Percentiles rank a stretch among this genome's conserved stretches.
Evolutionary conservation across 2,329 filamentous ascomycete species (phyloP).

Genomic region (Beauveria brongniartii): DNA sequence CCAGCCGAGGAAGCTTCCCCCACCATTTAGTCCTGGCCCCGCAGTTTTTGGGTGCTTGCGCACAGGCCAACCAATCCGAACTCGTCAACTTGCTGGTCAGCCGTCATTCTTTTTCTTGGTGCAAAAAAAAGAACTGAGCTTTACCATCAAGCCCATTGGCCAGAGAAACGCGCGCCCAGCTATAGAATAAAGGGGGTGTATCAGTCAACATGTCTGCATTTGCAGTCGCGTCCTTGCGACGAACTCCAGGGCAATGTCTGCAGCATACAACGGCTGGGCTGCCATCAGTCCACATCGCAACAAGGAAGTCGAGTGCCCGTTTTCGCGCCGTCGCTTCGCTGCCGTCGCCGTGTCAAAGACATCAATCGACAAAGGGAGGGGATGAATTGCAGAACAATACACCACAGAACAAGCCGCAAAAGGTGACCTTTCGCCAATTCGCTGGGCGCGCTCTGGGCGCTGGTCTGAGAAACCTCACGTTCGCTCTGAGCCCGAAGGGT

Average conservation of each 20-base stretch:
- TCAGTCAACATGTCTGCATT: constrained; percentile 25
- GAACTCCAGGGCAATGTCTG: constrained; percentile 22
- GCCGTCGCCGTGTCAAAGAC: constrained; percentile 20
- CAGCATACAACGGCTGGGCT: constrained; percentile 22
- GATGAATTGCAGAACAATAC: constrained; percentile 16
- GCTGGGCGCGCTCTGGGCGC: constrained; percentile 23
- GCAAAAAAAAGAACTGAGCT: constrained; percentile 2
- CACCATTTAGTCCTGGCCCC: constrained; percentile 7
- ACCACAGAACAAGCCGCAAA: constrained; percentile 15
- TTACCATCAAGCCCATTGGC: neutral
- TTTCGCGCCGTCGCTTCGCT: constrained; percentile 24
- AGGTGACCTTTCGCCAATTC: constrained; percentile 25
- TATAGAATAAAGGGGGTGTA: neutral
- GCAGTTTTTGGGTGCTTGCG: constrained; percentile 1
- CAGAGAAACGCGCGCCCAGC: neutral
- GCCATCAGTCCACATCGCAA: constrained; percentile 25
- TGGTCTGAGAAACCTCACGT: constrained; percentile 26
- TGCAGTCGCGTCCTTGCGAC: constrained; percentile 26
- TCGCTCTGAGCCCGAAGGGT: constrained; percentile 27
- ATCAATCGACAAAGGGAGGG: constrained; percentile 19
- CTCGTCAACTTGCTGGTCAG: neutral
- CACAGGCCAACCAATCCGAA: constrained; percentile 1
- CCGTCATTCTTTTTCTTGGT: constrained; percentile 1
- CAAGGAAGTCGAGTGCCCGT: constrained; percentile 20
- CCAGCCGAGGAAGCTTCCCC: constrained; percentile 8